These are phyloP conservation scores for Tephrocybe sp. DNA, from an alignment of 768 basidiomycete species.

Conservation along the genomic window DNA sequence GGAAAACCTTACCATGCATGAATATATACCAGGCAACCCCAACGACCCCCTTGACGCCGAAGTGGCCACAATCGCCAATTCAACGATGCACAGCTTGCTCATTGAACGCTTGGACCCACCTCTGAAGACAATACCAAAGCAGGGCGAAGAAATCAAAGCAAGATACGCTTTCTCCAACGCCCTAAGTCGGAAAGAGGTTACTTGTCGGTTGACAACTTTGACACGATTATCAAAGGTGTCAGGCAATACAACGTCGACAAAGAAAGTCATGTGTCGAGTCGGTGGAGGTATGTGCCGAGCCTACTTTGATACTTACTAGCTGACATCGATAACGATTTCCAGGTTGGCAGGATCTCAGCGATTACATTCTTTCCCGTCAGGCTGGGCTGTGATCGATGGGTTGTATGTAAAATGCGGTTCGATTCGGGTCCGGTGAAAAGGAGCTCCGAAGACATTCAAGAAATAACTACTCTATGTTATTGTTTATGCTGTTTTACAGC, in stretches of 20 bases:
- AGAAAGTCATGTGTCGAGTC: constrained; percentile 91
- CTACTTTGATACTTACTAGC: neutral
- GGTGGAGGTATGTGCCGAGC: constrained; percentile 64
- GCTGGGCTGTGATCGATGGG: too few relatives aligned
- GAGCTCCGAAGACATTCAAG: neutral
- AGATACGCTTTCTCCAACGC: constrained; percentile 80
- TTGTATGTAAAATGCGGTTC: too few relatives aligned
- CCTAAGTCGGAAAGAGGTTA: constrained; percentile 70
- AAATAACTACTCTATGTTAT: neutral
- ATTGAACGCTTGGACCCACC: constrained; percentile 83
- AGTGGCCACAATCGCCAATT: constrained; percentile 72
- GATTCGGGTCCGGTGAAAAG: constrained; percentile 6
- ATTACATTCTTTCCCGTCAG: constrained; percentile 76
- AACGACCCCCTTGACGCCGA: constrained; percentile 83
- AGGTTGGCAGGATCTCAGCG: constrained; percentile 80
- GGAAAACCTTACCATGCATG: constrained; percentile 51
- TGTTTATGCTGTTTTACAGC: constrained; percentile 21
- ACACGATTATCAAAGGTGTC: constrained; percentile 54
- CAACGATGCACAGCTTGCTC: constrained; percentile 71
- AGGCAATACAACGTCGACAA: constrained; percentile 48
- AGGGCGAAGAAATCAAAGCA: constrained; percentile 78
- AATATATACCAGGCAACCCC: constrained; percentile 62
- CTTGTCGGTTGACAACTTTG: constrained; percentile 77
- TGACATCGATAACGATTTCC: constrained; percentile 14
- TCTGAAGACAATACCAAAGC: constrained; percentile 58